Percentiles rank a stretch among this genome's conserved stretches.
Evolutionary conservation across 257 asterid genomes (phyloP).

Genomic region (Nicotiana knightiana): DNA sequence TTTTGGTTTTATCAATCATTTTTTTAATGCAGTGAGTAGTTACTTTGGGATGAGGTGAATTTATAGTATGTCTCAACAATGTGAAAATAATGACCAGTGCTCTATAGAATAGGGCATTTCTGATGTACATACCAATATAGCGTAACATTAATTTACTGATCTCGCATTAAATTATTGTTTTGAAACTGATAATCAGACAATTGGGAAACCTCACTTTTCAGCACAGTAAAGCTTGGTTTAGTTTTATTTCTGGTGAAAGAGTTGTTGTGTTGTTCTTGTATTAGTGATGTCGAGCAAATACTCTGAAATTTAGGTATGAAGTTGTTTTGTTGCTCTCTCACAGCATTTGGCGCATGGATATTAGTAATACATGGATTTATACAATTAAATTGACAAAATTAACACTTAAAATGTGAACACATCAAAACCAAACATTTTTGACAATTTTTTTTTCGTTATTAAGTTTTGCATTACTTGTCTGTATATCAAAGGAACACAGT

Average conservation of each 20-base stretch:
- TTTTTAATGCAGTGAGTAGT: constrained; percentile 9
- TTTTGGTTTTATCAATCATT: neutral
- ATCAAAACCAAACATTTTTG: too few relatives aligned
- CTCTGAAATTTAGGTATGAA: neutral
- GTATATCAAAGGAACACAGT: neutral
- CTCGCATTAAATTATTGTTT: constrained; percentile 19
- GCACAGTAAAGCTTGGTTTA: neutral
- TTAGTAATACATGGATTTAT: too few relatives aligned
- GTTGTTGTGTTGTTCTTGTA: neutral
- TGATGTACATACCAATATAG: constrained; percentile 65
- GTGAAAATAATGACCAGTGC: constrained; percentile 23
- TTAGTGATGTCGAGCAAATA: neutral
- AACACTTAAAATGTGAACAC: too few relatives aligned
- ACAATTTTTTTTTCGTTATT: too few relatives aligned
- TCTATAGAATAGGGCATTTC: constrained; percentile 39
- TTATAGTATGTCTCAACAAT: constrained; percentile 23
- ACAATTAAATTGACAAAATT: too few relatives aligned
- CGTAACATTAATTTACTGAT: constrained; percentile 34
- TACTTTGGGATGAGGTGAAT: constrained; percentile 35
- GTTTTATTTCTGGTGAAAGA: neutral
- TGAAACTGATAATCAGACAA: neutral
- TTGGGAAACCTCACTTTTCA: neutral
- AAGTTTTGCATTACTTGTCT: neutral
- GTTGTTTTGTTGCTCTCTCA: too few relatives aligned
- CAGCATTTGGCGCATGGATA: too few relatives aligned